Percentiles rank a stretch among this genome's conserved stretches.
phyloP scores from a whole-genome alignment of 2,329 filamentous ascomycete genomes.

The Alternaria sp. region DNA sequence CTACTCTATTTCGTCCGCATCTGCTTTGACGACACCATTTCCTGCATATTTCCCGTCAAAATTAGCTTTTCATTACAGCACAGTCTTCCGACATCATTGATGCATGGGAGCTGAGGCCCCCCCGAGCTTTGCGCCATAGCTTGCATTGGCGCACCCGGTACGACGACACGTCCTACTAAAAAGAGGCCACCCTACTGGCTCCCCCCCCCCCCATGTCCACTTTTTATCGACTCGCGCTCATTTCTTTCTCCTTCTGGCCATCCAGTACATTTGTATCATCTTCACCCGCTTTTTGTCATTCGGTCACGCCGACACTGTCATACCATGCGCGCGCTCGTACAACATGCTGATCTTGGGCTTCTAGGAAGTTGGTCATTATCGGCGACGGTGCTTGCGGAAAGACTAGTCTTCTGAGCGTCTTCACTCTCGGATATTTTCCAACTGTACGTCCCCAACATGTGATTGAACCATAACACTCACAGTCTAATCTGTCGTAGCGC shows the following conservation, averaged over 20 bases:
- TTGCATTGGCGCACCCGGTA: conserved; percentile 52
- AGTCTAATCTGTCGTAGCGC: conserved; percentile 45
- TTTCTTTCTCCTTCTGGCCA: conserved; percentile 29
- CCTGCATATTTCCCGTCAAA: conserved; percentile 5
- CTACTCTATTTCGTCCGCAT: neutral
- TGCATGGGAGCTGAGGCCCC: conserved; percentile 35
- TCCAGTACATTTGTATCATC: conserved; percentile 17
- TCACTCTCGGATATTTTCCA: conserved; percentile 96
- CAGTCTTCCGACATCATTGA: neutral
- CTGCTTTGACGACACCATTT: neutral
- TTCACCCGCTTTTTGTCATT: conserved; percentile 9
- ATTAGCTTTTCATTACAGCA: neutral
- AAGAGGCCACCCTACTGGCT: conserved; percentile 47
- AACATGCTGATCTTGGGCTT: conserved; percentile 37
- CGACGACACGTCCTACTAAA: conserved; percentile 46
- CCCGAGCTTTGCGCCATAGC: conserved; percentile 46
- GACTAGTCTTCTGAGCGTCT: conserved; percentile 95
- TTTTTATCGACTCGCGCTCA: conserved; percentile 46
- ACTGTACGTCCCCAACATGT: conserved; percentile 66
- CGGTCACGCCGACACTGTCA: conserved; percentile 22
- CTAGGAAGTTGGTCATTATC: conserved; percentile 94
- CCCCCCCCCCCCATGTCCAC: conserved; percentile 47
- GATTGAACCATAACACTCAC: conserved; percentile 58
- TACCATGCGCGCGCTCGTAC: conserved; percentile 21
- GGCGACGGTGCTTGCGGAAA: conserved; percentile 98